Conservation (phyloP, 768 basidiomycete genomes). For the Tremella fuciformis region DNA sequence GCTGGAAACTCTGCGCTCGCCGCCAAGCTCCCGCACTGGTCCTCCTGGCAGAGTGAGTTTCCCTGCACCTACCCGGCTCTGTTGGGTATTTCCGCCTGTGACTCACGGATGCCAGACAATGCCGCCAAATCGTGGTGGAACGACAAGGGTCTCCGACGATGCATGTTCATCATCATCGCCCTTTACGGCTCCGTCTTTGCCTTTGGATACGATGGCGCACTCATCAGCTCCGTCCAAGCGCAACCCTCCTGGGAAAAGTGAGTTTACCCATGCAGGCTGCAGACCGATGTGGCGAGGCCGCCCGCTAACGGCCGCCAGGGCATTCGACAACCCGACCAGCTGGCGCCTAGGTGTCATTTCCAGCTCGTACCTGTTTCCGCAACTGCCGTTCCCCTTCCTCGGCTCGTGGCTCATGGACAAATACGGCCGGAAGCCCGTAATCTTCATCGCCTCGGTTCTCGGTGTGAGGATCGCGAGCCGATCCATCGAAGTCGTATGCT, state of each 20-base stretch:
- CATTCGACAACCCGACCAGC: constrained; percentile 31
- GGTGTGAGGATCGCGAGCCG: not conserved
- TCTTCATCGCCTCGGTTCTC: not conserved
- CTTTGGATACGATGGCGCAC: not conserved
- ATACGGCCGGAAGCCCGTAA: not conserved
- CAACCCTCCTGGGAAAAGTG: not conserved
- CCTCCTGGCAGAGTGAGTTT: not conserved
- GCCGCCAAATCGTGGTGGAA: constrained; percentile 18
- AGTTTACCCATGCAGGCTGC: no score
- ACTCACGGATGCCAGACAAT: constrained; percentile 12
- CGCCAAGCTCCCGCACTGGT: not conserved
- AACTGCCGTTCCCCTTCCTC: not conserved
- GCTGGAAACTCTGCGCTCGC: not conserved
- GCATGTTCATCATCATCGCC: constrained; percentile 4
- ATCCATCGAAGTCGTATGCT: not conserved
- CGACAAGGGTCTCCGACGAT: constrained; percentile 17
- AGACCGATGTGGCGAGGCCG: no score
- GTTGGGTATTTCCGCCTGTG: not conserved
- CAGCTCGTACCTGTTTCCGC: constrained; percentile 17
- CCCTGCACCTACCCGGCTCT: no score
- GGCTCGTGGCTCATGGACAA: not conserved
- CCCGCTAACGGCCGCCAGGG: no score
- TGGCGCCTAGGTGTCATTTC: constrained; percentile 29
- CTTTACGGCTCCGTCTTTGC: constrained; percentile 15
- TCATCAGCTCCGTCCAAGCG: not conserved